Conservation (phyloP, 768 basidiomycete species). For the Boletus eberwhitei region DNA sequence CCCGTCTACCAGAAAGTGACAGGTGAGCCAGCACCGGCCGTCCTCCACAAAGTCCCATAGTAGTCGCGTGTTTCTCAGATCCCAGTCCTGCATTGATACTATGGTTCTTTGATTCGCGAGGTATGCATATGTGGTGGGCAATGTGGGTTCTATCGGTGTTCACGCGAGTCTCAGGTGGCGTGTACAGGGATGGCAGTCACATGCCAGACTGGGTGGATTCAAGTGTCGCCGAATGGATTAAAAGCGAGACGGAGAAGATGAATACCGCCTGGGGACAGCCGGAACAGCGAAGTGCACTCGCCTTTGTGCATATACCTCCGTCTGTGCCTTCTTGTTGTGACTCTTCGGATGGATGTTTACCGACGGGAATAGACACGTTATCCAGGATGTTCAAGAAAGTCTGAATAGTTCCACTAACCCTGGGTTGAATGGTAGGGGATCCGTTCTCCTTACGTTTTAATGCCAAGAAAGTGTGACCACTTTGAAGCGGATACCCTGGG, state of each 20-base stretch:
- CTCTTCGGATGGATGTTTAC: neutral
- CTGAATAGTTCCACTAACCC: slow-evolving; percentile 41
- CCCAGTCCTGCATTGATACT: slow-evolving; percentile 51
- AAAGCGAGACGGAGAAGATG: slow-evolving; percentile 51
- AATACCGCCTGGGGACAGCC: slow-evolving; percentile 55
- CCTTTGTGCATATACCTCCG: slow-evolving; percentile 78
- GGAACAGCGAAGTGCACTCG: slow-evolving; percentile 52
- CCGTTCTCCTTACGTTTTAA: neutral
- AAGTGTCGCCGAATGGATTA: slow-evolving; percentile 60
- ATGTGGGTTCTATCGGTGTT: neutral
- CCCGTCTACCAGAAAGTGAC: slow-evolving; percentile 47
- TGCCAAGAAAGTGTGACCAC: neutral
- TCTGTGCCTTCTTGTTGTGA: slow-evolving; percentile 31
- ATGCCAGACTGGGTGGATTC: slow-evolving; percentile 69
- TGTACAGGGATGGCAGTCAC: slow-evolving; percentile 40
- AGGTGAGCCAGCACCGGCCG: slow-evolving; percentile 24
- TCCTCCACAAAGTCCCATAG: neutral
- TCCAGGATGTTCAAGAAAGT: slow-evolving; percentile 33
- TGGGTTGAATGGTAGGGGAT: slow-evolving; percentile 41
- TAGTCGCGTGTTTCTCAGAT: slow-evolving; percentile 24
- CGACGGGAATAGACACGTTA: slow-evolving; percentile 14
- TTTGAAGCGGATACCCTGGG: slow-evolving; percentile 48
- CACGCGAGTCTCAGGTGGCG: slow-evolving; percentile 40
- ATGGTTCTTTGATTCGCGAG: slow-evolving; percentile 78
- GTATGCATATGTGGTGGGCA: slow-evolving; percentile 26